phyloP scores from a whole-genome alignment of 495 filamentous ascomycete species.

The Halenospora varia region DNA sequence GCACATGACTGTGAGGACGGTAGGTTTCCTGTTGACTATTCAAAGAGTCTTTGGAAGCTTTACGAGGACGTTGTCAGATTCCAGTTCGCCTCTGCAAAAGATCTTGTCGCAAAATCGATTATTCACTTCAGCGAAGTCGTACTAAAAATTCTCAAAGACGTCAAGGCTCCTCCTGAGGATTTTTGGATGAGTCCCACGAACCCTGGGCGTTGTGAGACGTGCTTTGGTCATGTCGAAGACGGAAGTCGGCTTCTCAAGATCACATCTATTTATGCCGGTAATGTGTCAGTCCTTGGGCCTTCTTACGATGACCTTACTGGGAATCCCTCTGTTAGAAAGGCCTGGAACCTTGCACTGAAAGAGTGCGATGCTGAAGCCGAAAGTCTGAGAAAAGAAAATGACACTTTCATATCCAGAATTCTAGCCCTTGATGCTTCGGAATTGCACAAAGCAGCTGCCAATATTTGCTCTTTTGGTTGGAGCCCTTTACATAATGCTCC shows the following conservation, averaged over 20 bases:
- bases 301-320: constrained; percentile 8
- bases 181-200: not conserved
- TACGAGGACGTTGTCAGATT: constrained; percentile 12
- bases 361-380: not conserved
- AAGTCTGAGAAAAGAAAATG: constrained; percentile 5
- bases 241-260: not conserved
- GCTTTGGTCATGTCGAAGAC: not conserved
- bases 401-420: constrained; percentile 3
- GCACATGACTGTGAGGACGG: constrained; percentile 12
- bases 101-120: not conserved
- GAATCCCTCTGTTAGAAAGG: not conserved
- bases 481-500: not conserved
- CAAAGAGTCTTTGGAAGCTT: constrained; percentile 7
- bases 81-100: not conserved
- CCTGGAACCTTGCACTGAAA: constrained; percentile 1
- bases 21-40: constrained; percentile 16
- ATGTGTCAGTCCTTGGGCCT: constrained; percentile 3
- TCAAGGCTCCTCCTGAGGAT: not conserved
- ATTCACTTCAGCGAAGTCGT: constrained; percentile 11
- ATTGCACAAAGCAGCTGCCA: not conserved
- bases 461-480: constrained; percentile 1
- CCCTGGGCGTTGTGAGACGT: not conserved
- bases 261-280: not conserved
- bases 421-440: constrained; percentile 4
- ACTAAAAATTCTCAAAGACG: not conserved